These are phyloP conservation scores for Tolypocladium album DNA, from an alignment of 2,329 filamentous ascomycete genomes.

Conservation along the genomic window DNA sequence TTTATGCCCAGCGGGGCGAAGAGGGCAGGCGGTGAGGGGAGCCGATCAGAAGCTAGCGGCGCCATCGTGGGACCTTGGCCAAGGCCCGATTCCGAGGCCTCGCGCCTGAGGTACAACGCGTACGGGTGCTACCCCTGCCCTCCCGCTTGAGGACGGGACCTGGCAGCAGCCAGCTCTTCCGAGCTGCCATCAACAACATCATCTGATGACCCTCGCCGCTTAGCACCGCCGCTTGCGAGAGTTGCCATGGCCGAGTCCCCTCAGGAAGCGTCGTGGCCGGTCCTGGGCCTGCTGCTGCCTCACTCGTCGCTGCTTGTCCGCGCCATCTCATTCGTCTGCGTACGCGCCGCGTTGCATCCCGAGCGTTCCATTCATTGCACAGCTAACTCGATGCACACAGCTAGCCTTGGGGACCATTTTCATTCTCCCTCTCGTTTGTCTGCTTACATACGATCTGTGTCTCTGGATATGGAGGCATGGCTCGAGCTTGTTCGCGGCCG, in stretches of 20 bases:
- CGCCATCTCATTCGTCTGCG: constrained; percentile 26
- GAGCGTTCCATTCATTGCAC: not conserved
- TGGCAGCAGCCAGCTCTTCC: not conserved
- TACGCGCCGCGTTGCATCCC: constrained; percentile 12
- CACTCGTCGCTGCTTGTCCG: constrained; percentile 21
- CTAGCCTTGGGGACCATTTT: constrained; percentile 34
- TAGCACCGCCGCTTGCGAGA: constrained; percentile 1
- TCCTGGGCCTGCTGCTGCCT: constrained; percentile 14
- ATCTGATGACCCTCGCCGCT: not conserved
- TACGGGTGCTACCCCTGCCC: not conserved
- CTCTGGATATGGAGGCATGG: constrained; percentile 42
- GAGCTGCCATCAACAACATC: not conserved
- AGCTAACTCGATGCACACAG: constrained; percentile 15
- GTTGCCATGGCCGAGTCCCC: constrained; percentile 14
- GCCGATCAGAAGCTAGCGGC: not conserved
- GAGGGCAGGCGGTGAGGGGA: constrained; percentile 7
- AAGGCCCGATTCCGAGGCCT: not conserved
- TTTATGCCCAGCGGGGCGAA: not conserved
- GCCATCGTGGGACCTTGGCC: not conserved
- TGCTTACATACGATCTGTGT: constrained; percentile 39
- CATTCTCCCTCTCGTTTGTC: constrained; percentile 32
- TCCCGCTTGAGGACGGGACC: not conserved
- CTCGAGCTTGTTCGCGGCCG: constrained; percentile 8
- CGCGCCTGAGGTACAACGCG: not conserved
- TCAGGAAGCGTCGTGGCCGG: constrained; percentile 13